phyloP scores from a whole-genome alignment of 805 yeast genomes.

The Candida anglica region DNA sequence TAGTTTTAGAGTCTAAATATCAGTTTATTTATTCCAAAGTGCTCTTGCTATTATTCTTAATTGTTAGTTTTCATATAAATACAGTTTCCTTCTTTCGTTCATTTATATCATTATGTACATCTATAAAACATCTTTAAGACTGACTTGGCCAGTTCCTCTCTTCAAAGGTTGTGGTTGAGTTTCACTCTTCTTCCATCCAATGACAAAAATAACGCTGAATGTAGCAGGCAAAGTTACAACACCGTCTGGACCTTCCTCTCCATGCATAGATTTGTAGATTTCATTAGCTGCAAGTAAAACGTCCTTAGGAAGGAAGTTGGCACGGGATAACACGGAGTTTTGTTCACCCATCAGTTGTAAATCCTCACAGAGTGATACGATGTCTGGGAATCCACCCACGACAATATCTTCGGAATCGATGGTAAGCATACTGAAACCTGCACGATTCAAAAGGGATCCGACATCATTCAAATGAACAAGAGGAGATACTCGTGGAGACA shows the following conservation, averaged over 20 bases:
- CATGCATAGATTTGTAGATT: constrained; percentile 68
- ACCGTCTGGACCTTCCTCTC: constrained; percentile 49
- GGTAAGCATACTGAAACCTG: constrained; percentile 76
- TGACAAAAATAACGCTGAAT: constrained; percentile 73
- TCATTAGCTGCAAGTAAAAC: constrained; percentile 72
- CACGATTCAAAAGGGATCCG: constrained; percentile 66
- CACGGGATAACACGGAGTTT: constrained; percentile 58
- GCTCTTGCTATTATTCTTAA: too few relatives aligned
- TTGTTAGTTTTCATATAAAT: not conserved
- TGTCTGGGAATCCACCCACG: constrained; percentile 70
- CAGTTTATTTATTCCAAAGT: too few relatives aligned
- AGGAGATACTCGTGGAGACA: constrained; percentile 79
- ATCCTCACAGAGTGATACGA: constrained; percentile 63
- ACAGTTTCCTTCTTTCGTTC: not conserved
- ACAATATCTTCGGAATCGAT: constrained; percentile 77
- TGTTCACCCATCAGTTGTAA: constrained; percentile 82
- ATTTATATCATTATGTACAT: too few relatives aligned
- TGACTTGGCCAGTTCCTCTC: constrained; percentile 69
- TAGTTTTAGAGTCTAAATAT: too few relatives aligned
- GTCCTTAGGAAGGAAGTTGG: constrained; percentile 45
- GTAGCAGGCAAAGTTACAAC: constrained; percentile 67
- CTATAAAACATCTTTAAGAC: constrained; percentile 56
- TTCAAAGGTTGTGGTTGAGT: constrained; percentile 68
- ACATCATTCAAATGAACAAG: constrained; percentile 75
- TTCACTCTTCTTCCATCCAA: constrained; percentile 81